Conservation (phyloP, 1,284 basidiomycete species). For the Sporisorium reilianum region DNA sequence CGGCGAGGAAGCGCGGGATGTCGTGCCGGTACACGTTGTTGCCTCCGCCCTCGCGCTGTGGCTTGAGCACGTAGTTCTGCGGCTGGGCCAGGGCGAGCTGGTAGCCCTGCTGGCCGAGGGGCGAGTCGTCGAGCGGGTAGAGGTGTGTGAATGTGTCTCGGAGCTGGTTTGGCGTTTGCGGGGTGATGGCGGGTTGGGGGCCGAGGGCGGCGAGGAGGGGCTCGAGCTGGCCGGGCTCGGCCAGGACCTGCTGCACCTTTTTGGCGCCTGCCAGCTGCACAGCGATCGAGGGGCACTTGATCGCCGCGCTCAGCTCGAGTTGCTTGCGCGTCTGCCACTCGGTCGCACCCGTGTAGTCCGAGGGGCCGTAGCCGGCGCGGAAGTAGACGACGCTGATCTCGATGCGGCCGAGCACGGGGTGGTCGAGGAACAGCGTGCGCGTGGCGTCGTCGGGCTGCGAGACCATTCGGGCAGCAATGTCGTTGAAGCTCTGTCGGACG, state of each 20-base stretch:
- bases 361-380: slow-evolving; percentile 86
- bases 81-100: slow-evolving; percentile 74
- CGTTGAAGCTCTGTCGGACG: slow-evolving; percentile 50
- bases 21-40: slow-evolving; percentile 92
- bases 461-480: slow-evolving; percentile 32
- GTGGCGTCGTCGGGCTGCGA: slow-evolving; percentile 3
- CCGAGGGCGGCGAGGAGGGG: slow-evolving; percentile 72
- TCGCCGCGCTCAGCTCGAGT: slow-evolving; percentile 83
- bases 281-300: slow-evolving; percentile 91
- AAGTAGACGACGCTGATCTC: slow-evolving; percentile 89
- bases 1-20: slow-evolving; percentile 82
- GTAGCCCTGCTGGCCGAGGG: slow-evolving; percentile 72
- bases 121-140: slow-evolving; percentile 71
- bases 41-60: slow-evolving; percentile 95
- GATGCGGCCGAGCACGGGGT: slow-evolving; percentile 57
- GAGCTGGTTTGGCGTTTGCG: slow-evolving; percentile 14
- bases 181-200: neutral
- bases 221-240: slow-evolving; percentile 80
- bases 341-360: slow-evolving; percentile 78
- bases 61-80: slow-evolving; percentile 85
- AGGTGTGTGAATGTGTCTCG: slow-evolving; percentile 51
- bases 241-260: slow-evolving; percentile 92
- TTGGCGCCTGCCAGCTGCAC: slow-evolving; percentile 95
- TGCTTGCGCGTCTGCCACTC: slow-evolving; percentile 80
- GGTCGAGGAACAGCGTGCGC: slow-evolving; percentile 17